Base-by-base conservation (phyloP, 1,284 basidiomycete species). In the Cutaneotrichosporon sp. region DNA sequence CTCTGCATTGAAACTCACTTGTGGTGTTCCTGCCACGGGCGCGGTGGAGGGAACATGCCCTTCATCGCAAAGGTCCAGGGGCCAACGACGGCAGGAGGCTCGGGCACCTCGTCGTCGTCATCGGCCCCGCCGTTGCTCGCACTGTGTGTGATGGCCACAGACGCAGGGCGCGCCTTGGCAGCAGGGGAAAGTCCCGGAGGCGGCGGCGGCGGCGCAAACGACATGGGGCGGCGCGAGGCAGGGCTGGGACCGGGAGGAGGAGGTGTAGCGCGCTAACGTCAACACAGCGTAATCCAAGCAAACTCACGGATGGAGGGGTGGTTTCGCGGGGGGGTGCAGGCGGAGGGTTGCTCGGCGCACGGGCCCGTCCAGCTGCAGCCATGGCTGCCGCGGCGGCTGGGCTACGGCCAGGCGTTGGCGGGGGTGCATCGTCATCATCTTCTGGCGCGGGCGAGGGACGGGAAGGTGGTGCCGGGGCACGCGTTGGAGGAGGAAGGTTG, bases 61-160 rank as follows among this genome's bases (percentile, higher is more conserved):
- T 72, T 73, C 66, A 73, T 76, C 10, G 74, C 72, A 63, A 74
- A 76, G 9, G 68, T 71, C 69, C 69, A 70, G 8, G 54, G 60
- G 8, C 74, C 74, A 9, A 70, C 67, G 0, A 71, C 68, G 3
- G 72, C 70, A 2, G 70, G 67, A 7, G 74, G 74, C 62, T 68
- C 67, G 23, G 68, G 60, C 37, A 55, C 56, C 8, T 51, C 57
- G 21, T 46, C 56, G 17, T 43, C 41, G 22, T 62, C 62, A 13
- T 60, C 55, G 4, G 51, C 45, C 1, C 47, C 49, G 40, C 47
- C 50, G 45, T 41, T 51, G 23, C 53, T 51, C 26, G 17, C 35
- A 43, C 35, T 30, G 36, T 8, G 44, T 5, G 60, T 45, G 41
- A 59, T 17, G 20, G 64, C 59, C 10, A 66, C 62, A 22, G 69